Conservation (phyloP, 2,329 filamentous ascomycete species). For the Penicillium sp. region DNA sequence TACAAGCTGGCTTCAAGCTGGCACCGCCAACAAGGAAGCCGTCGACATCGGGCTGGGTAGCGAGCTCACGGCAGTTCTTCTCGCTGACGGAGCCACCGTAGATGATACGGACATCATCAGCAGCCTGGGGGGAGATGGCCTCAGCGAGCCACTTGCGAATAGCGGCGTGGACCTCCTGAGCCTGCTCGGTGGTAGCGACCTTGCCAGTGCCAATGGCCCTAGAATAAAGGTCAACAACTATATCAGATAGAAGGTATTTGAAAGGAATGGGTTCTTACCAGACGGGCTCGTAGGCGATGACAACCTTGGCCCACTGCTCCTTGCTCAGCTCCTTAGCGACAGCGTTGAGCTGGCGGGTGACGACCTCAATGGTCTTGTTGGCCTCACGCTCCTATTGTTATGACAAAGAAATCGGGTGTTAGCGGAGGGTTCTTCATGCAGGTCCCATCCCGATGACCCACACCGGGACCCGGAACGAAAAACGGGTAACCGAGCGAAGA, state of each 20-base stretch:
- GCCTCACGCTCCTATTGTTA: constrained; percentile 72
- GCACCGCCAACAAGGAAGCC: constrained; percentile 97
- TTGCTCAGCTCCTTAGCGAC: constrained; percentile 69
- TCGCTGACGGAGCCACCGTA: constrained; percentile 96
- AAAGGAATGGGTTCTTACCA: constrained; percentile 65
- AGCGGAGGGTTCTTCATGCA: constrained; percentile 23
- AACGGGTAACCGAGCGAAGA: constrained; percentile 20
- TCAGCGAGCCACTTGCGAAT: constrained; percentile 85
- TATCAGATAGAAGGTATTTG: neutral
- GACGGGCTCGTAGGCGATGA: constrained; percentile 98
- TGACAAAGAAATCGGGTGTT: constrained; percentile 27
- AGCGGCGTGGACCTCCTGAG: constrained; percentile 89
- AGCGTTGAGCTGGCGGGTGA: constrained; percentile 79
- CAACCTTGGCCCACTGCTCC: constrained; percentile 89
- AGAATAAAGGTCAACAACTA: constrained; percentile 8
- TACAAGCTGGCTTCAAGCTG: constrained; percentile 94
- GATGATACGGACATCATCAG: constrained; percentile 88
- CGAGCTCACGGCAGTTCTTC: constrained; percentile 95
- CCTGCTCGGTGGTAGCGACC: constrained; percentile 85
- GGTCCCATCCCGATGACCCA: constrained; percentile 22
- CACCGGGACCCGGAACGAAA: constrained; percentile 24
- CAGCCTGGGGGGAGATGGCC: constrained; percentile 74
- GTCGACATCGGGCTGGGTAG: constrained; percentile 93
- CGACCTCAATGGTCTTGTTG: constrained; percentile 74
- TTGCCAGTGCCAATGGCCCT: constrained; percentile 86